A percentile compares a stretch with the other conserved stretches of the same genome.
Evolutionary conservation across 305 asterid species (phyloP).

Genomic region (Petunia hybrid): DNA sequence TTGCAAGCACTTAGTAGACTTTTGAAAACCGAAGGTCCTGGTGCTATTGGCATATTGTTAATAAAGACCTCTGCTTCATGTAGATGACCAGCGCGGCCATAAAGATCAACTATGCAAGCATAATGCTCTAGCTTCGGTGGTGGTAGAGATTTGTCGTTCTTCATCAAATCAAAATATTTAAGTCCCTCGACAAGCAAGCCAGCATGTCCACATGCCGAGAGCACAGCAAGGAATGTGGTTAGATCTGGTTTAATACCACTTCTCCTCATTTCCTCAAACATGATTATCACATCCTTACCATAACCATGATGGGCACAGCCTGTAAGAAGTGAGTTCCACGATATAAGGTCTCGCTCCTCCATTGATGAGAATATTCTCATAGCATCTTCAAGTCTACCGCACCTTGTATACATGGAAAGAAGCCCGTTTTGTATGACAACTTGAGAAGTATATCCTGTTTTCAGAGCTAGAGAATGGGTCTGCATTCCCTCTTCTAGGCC

Average conservation of each 20-base stretch:
- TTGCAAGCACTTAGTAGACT: constrained; percentile 62
- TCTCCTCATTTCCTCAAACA: constrained; percentile 63
- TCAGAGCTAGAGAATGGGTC: constrained; percentile 55
- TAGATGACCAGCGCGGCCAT: constrained; percentile 64
- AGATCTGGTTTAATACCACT: constrained; percentile 52
- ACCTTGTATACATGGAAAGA: constrained; percentile 72
- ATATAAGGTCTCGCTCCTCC: constrained; percentile 56
- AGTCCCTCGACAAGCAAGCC: constrained; percentile 66
- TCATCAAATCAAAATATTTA: constrained; percentile 61
- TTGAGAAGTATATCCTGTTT: constrained; percentile 45
- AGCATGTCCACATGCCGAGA: constrained; percentile 70
- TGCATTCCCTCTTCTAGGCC: constrained; percentile 62
- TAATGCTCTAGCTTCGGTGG: constrained; percentile 62
- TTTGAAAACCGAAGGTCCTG: constrained; percentile 58
- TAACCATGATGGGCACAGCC: constrained; percentile 66
- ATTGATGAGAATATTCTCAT: constrained; percentile 56
- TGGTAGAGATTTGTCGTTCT: constrained; percentile 43
- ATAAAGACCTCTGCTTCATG: constrained; percentile 62
- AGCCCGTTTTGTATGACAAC: constrained; percentile 56
- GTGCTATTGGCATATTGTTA: constrained; percentile 55
- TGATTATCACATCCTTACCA: constrained; percentile 53
- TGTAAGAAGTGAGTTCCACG: constrained; percentile 72
- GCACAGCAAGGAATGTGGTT: constrained; percentile 61
- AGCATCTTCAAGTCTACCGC: constrained; percentile 60
- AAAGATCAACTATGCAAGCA: constrained; percentile 70